Percentiles rank a stretch among this genome's conserved stretches.
Conservation (phyloP, 345 rosid genomes). For the sweet orange (Citrus sinensis) region DVS_A1.0 CM039166.1:4226001-4226500, state of each 20-base stretch:
- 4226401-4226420: not conserved
- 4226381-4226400: not conserved
- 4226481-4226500: no score
- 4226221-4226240: not conserved
- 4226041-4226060: not conserved
- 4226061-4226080: not conserved
- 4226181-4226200: not conserved
- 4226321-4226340: not conserved
- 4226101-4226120: not conserved
- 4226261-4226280: not conserved
- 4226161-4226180: not conserved
- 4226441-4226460: not conserved
- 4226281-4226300: not conserved
- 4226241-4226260: not conserved
- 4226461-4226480: not conserved
- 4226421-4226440: not conserved
- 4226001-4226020: not conserved
- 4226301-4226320: not conserved
- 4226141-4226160: not conserved
- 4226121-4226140: not conserved
- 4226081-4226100: not conserved
- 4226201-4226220: not conserved
- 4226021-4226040: not conserved
- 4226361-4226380: not conserved
- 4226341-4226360: not conserved